Base-by-base conservation (phyloP, 371 early-diverging fungal genomes). In the Catenaria anguillulae region DNA sequence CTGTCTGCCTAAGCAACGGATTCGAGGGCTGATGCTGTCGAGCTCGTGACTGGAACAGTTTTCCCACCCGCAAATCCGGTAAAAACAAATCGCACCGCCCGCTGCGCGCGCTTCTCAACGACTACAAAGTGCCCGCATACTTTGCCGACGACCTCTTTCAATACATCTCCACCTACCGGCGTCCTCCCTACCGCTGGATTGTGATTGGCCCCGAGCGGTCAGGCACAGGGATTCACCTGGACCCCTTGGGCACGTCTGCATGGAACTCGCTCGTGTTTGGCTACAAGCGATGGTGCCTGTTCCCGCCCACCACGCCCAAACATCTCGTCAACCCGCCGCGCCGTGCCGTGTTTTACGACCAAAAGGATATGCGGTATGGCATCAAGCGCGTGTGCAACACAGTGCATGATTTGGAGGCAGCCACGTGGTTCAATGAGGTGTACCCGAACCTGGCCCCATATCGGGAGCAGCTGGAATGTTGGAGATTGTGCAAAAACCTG, bases 111-210 rank as follows among this genome's bases (percentile, higher is more conserved):
- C 66, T 90, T 29, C 62, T 88, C 59, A 68, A 74, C 4, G 90
- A 90, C 62, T 90, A 79, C 61, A 64, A 70, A 19, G 72, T 86
- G 0, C 89, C 90, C 8, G 75, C 75, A 40, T 88, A 84, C 67
- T 90, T 90, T 64, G 68, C 71, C 26, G 84, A 85, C 45, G 90
- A 90, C 67, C 69, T 90, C 33, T 88, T 90, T 60, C 70, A 75
- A 58, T 70, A 82, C 61, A 77, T 83, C 15, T 85, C 88, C 2
- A 70, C 72, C 24, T 65, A 76, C 2, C 71, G 84, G 55, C 70
- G 85, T 45, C 85, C 84, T 29, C 83, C 85, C 5, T 78, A 75
- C 60, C 73, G 82, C 23, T 84, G 85, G 84, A 71, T 84, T 55
- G 83, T 84, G 15, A 76, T 79, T 45, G 85, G 85, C 5, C 79